Base-by-base conservation (phyloP, 2,329 filamentous ascomycete species). In the Aspergillus persii region DNA sequence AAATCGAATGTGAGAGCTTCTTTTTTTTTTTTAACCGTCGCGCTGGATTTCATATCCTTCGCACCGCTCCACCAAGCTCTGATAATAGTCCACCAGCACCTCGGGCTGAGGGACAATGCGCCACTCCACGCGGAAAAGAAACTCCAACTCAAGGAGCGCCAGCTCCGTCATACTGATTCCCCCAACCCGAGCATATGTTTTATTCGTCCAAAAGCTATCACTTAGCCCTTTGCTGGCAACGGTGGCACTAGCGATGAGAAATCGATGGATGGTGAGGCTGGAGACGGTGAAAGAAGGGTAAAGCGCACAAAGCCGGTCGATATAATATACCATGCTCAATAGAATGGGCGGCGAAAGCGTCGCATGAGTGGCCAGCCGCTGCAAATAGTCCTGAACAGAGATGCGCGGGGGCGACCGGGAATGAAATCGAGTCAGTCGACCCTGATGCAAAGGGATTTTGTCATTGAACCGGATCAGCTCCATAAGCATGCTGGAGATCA, bases 291-390 rank as follows among this genome's bases (percentile, higher is more conserved):
- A 99, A 50, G 94, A 90, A 3, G 91, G 90, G 73, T 97, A 99
- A 60, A 96, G 82, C 9, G 91, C 89, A 76, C 94, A 99, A 26
- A 99, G 84, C 33, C 92, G 89, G 77, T 99, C 95, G 69, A 99
- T 98, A 71, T 98, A 99, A 73, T 96, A 99, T 58, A 99, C 95
- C 92, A 99, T 98, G 67, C 93, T 95, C 39, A 99, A 85, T n/a
- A 99, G 83, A 53, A 99, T 89, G 0, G 95, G 94, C 11, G 95
- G 93, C 6, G 92, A 92, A 3, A 99, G 83, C 0, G 94, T 97
- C 29, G 95, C 95, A 74, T 99, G 95, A 60, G 92, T 92, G 27
- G 96, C 95, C 59, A 99, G 83, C 63, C 95, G 89, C 69, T 95
- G 90, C 39, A 99, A 84, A 73, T 99, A 99, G 74, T 99, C 95